phyloP scores from a whole-genome alignment of 805 yeast genomes.

The Candida endomychidarum region DNA sequence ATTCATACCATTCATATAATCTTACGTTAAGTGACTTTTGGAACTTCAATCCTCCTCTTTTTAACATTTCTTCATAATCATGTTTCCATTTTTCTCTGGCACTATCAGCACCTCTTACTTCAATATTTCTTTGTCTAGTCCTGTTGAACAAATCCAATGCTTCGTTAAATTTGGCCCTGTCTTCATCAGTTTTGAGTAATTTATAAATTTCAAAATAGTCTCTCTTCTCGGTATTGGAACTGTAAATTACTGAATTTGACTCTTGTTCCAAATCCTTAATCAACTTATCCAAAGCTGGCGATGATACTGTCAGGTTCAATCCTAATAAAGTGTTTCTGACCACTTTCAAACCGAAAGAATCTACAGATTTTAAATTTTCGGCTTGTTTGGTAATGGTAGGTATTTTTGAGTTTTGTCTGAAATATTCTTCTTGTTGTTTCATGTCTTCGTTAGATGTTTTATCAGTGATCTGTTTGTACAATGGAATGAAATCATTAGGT shows the following conservation, averaged over 20 bases:
- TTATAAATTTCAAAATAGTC: constrained; percentile 71
- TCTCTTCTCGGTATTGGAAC: constrained; percentile 40
- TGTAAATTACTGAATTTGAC: constrained; percentile 27
- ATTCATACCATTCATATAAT: constrained; percentile 81
- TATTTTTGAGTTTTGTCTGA: constrained; percentile 27
- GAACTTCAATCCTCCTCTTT: constrained; percentile 55
- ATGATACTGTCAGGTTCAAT: constrained; percentile 19
- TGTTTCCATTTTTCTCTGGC: constrained; percentile 89
- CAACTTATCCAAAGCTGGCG: constrained; percentile 24
- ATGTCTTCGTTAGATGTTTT: constrained; percentile 1
- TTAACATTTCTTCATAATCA: constrained; percentile 65
- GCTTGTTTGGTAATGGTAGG: constrained; percentile 53
- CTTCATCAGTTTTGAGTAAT: constrained; percentile 45
- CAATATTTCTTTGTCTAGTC: constrained; percentile 74
- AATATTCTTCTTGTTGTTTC: constrained; percentile 27
- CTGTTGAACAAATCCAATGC: constrained; percentile 69
- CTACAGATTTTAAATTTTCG: constrained; percentile 61
- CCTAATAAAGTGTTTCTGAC: constrained; percentile 71
- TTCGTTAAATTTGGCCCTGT: constrained; percentile 53
- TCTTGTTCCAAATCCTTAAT: constrained; percentile 30
- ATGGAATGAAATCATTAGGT: constrained; percentile 32
- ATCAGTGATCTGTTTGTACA: constrained; percentile 26
- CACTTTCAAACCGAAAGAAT: constrained; percentile 73
- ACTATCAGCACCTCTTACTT: constrained; percentile 76
- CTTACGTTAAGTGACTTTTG: constrained; percentile 67